A percentile compares a stretch with the other conserved stretches of the same genome.
These are phyloP conservation scores for Oryza longistaminata DNA, from an alignment of 176 grass and related monocot species.

Conservation along the genomic window DNA sequence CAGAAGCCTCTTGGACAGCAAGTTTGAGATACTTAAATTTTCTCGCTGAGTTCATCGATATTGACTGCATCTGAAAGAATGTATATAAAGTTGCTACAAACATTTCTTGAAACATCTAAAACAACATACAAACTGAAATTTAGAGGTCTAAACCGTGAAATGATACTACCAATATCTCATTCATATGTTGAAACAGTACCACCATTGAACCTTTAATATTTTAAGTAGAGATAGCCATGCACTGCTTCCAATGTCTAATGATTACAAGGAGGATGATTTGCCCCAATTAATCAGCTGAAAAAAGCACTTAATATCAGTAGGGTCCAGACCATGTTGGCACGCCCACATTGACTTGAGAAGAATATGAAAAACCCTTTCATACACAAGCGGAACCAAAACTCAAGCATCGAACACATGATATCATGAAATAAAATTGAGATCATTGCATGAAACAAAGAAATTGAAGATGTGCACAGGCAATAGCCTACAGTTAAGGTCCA, in stretches of 20 bases:
- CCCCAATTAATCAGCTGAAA: slow-evolving; percentile 75
- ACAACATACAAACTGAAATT: neutral
- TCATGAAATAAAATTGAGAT: slow-evolving; percentile 60
- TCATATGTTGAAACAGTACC: slow-evolving; percentile 43
- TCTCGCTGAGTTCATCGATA: slow-evolving; percentile 61
- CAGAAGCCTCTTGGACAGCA: slow-evolving; percentile 57
- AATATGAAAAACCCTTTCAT: slow-evolving; percentile 52
- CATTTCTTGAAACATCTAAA: neutral
- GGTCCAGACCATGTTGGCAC: slow-evolving; percentile 29
- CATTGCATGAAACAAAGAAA: slow-evolving; percentile 25
- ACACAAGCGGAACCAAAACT: slow-evolving; percentile 78
- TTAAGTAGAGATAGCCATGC: slow-evolving; percentile 65
- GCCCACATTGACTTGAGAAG: slow-evolving; percentile 33
- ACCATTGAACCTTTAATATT: slow-evolving; percentile 56
- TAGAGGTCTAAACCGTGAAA: slow-evolving; percentile 60
- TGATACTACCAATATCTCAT: slow-evolving; percentile 45
- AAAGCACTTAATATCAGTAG: slow-evolving; percentile 62
- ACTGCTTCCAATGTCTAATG: slow-evolving; percentile 90
- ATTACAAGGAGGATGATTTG: slow-evolving; percentile 81
- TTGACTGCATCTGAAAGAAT: slow-evolving; percentile 65
- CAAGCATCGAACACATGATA: slow-evolving; percentile 80
- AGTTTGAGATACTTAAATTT: slow-evolving; percentile 58
- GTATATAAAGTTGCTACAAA: slow-evolving; percentile 21
- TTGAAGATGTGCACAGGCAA: neutral
- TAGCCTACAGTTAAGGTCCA: slow-evolving; percentile 22